Evolutionary conservation across 2,329 filamentous ascomycete genomes (phyloP).

Genomic region (Penicillium palitans): DNA sequence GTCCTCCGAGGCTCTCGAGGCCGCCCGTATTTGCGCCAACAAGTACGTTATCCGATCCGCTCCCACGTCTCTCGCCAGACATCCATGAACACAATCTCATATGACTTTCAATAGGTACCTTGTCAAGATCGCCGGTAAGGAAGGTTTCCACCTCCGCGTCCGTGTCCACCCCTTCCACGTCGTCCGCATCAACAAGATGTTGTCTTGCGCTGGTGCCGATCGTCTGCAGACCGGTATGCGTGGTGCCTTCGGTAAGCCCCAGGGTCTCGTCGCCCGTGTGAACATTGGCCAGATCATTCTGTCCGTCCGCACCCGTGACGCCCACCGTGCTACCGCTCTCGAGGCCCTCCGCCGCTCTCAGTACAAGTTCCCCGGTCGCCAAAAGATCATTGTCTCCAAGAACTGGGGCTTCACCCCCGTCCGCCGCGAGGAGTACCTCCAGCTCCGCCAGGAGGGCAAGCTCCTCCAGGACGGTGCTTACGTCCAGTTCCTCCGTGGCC

Average conservation of each 20-base stretch:
- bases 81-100: slow-evolving; percentile 5
- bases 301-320: slow-evolving; percentile 94
- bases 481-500: slow-evolving; percentile 97
- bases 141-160: slow-evolving; percentile 70
- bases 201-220: slow-evolving; percentile 99
- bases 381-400: slow-evolving; percentile 99
- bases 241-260: slow-evolving; percentile 99
- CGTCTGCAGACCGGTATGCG: slow-evolving; percentile 99
- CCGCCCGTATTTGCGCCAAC: slow-evolving; percentile 99
- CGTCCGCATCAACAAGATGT: slow-evolving; percentile 99
- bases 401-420: slow-evolving; percentile 99
- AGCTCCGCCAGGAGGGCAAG: slow-evolving; percentile 88
- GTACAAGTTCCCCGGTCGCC: slow-evolving; percentile 99
- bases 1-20: slow-evolving; percentile 98
- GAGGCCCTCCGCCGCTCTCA: slow-evolving; percentile 98
- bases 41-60: slow-evolving; percentile 61
- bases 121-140: slow-evolving; percentile 68
- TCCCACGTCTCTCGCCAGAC: background rate
- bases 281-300: slow-evolving; percentile 99
- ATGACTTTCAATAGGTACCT: slow-evolving; percentile 54
- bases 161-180: slow-evolving; percentile 99
- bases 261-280: slow-evolving; percentile 98
- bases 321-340: slow-evolving; percentile 86
- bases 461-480: slow-evolving; percentile 98
- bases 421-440: slow-evolving; percentile 93